Evolutionary conservation across 495 filamentous ascomycete species (phyloP).

Genomic region (Aspergillus bertholletiae): DNA sequence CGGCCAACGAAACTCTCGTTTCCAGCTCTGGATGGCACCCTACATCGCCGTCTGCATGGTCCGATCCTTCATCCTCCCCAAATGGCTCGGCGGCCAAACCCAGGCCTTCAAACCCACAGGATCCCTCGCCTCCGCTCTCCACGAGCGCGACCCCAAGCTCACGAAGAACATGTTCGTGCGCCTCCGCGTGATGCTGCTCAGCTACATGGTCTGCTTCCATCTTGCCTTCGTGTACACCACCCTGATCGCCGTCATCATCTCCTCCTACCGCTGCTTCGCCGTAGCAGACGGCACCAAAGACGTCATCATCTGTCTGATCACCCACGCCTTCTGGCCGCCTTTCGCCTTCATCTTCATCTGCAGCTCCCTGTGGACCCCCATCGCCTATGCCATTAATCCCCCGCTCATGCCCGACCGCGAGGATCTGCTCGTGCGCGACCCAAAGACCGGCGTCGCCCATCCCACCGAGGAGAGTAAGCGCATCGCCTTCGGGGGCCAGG

Average conservation of each 20-base stretch:
- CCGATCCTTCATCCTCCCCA: neutral
- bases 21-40: neutral
- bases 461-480: neutral
- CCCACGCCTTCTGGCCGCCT: neutral
- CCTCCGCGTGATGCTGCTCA: neutral
- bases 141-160: neutral
- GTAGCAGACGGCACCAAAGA: neutral
- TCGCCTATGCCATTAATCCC: neutral
- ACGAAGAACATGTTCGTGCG: neutral
- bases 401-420: neutral
- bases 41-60: neutral
- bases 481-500: neutral
- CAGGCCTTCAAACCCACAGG: neutral
- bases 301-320: neutral
- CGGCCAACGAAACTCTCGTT: neutral
- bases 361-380: neutral
- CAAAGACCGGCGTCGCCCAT: neutral
- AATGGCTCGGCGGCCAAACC: neutral
- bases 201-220: neutral
- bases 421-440: neutral
- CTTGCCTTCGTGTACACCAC: neutral
- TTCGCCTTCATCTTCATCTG: neutral
- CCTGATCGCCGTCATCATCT: neutral
- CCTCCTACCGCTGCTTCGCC: neutral
- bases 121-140: neutral